These are phyloP conservation scores for Vanrija sp. DNA, from an alignment of 1,284 basidiomycete genomes.

Conservation along the genomic window DNA sequence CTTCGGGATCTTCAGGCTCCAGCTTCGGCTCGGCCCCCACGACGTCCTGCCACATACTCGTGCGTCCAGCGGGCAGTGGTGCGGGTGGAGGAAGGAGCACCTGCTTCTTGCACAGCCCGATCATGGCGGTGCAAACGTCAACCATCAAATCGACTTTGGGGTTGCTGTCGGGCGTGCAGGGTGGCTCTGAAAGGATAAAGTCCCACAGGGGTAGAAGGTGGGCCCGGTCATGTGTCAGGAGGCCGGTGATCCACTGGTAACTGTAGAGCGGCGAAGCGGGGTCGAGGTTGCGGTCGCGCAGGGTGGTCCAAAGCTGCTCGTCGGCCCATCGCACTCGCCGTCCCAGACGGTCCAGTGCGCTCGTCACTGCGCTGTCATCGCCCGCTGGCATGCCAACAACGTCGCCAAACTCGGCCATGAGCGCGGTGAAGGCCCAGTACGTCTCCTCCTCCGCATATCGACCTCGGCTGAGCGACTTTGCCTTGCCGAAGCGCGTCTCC, in stretches of 20 bases:
- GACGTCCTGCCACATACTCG: slow-evolving; percentile 11
- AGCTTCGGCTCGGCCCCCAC: slow-evolving; percentile 3
- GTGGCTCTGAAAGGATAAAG: slow-evolving; percentile 38
- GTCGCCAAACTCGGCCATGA: slow-evolving; percentile 36
- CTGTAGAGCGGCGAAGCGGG: slow-evolving; percentile 33
- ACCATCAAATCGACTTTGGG: slow-evolving; percentile 39
- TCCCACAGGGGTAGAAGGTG: slow-evolving; percentile 42
- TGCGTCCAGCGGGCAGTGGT: slow-evolving; percentile 2
- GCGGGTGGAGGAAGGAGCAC: slow-evolving; percentile 9
- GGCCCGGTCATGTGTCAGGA: slow-evolving; percentile 30
- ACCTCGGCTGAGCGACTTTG: slow-evolving; percentile 3
- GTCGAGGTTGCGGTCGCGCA: slow-evolving; percentile 35
- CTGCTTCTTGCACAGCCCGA: slow-evolving; percentile 31
- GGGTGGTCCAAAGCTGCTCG: slow-evolving; percentile 22
- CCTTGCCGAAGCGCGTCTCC: slow-evolving; percentile 2
- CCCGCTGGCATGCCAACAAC: slow-evolving; percentile 15
- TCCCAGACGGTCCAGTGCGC: slow-evolving; percentile 25
- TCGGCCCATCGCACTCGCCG: slow-evolving; percentile 41
- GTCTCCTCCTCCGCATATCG: slow-evolving; percentile 41
- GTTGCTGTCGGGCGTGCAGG: slow-evolving; percentile 18
- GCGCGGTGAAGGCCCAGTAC: slow-evolving; percentile 40
- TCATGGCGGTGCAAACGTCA: slow-evolving; percentile 41
- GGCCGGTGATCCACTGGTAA: slow-evolving; percentile 36
- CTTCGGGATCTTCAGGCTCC: slow-evolving; percentile 23
- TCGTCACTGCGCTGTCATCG: slow-evolving; percentile 5